phyloP scores from a whole-genome alignment of 495 filamentous ascomycete genomes.

The Geopyxis carbonaria region DNA sequence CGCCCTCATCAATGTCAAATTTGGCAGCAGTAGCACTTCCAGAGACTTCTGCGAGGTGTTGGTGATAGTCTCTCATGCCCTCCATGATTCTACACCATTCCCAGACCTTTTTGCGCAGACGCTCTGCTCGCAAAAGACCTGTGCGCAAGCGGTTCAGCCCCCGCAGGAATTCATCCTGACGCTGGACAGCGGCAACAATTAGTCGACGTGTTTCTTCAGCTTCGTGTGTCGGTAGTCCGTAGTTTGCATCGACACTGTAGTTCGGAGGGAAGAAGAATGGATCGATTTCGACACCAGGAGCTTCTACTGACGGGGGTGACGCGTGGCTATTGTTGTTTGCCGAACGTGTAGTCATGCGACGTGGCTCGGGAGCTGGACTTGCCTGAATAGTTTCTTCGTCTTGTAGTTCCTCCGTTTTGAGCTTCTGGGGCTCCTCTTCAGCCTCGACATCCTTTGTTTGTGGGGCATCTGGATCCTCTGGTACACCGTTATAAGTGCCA shows the following conservation, averaged over 20 bases:
- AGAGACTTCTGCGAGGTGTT: constrained; percentile 3
- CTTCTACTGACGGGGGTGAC: constrained; percentile 25
- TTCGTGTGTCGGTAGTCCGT: constrained; percentile 62
- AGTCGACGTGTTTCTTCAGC: constrained; percentile 77
- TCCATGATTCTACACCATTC: constrained; percentile 43
- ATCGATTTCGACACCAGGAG: constrained; percentile 42
- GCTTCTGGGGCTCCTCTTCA: not conserved
- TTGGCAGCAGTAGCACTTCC: constrained; percentile 46
- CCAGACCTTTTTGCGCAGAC: constrained; percentile 59
- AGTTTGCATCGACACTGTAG: constrained; percentile 50
- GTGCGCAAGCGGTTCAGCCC: constrained; percentile 59
- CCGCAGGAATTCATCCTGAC: constrained; percentile 86
- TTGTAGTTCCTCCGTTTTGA: not conserved
- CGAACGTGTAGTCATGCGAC: constrained; percentile 55
- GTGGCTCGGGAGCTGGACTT: constrained; percentile 24
- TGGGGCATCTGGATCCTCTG: too few species aligned
- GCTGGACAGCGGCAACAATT: constrained; percentile 74
- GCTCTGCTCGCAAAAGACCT: constrained; percentile 57
- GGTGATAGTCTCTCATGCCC: constrained; percentile 52
- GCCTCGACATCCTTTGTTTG: too few species aligned
- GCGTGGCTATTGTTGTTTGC: constrained; percentile 34
- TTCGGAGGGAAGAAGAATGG: constrained; percentile 65
- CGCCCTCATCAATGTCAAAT: constrained; percentile 79
- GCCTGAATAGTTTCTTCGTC: not conserved
- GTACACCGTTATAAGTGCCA: not conserved